Percentiles rank a stretch among this genome's conserved stretches.
phyloP scores from a whole-genome alignment of 768 basidiomycete genomes.

The Lyophyllum decastes region DNA sequence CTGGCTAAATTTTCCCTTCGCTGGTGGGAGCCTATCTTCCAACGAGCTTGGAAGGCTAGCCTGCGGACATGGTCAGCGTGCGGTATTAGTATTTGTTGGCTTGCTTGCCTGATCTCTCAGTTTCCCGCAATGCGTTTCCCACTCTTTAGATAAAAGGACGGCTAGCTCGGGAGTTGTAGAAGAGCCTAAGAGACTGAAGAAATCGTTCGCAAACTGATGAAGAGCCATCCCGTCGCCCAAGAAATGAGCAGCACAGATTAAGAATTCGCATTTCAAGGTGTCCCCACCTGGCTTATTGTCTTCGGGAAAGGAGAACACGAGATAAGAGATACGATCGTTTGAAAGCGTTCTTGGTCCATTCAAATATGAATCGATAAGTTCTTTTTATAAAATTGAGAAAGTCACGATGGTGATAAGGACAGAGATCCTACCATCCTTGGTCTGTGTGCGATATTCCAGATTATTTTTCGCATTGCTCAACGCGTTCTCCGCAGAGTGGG shows the following conservation, averaged over 20 bases:
- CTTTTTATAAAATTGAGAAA: constrained; percentile 28
- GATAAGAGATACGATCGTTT: constrained; percentile 62
- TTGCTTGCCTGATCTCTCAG: constrained; percentile 18
- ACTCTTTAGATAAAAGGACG: constrained; percentile 34
- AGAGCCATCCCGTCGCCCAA: constrained; percentile 88
- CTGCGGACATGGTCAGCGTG: constrained; percentile 6
- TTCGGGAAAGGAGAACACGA: constrained; percentile 42
- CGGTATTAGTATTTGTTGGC: not conserved
- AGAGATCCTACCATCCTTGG: constrained; percentile 51
- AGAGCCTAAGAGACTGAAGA: constrained; percentile 64
- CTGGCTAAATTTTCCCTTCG: constrained; percentile 38
- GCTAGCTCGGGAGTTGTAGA: constrained; percentile 28
- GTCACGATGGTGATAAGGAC: not conserved
- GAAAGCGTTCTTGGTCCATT: constrained; percentile 80
- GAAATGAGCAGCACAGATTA: constrained; percentile 80
- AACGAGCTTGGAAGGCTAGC: constrained; percentile 37
- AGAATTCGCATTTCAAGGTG: constrained; percentile 51
- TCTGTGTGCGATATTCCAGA: constrained; percentile 50
- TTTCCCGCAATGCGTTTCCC: constrained; percentile 25
- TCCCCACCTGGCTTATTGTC: constrained; percentile 8
- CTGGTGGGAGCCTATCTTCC: constrained; percentile 49
- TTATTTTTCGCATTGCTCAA: constrained; percentile 46
- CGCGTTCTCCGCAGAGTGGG: constrained; percentile 43
- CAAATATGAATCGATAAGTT: constrained; percentile 67
- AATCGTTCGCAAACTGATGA: constrained; percentile 80